These are phyloP conservation scores for Chrysoporthe cubensis DNA, from an alignment of 2,329 filamentous ascomycete species.

Conservation along the genomic window DNA sequence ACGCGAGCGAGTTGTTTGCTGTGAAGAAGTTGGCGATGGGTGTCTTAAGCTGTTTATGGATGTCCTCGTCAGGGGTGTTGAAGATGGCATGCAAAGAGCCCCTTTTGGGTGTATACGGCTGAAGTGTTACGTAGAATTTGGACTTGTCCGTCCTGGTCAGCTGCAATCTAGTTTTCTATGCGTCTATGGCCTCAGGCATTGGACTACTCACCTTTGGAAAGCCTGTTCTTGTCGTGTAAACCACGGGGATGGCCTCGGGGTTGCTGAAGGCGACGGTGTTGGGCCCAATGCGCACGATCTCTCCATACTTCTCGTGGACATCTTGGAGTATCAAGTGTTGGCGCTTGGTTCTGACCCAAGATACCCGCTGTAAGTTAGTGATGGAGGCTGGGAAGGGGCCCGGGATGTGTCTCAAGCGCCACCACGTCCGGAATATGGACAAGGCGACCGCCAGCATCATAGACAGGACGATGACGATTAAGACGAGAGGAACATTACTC, in stretches of 20 bases:
- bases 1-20: constrained; percentile 30
- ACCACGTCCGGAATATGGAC: constrained; percentile 20
- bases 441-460: background rate
- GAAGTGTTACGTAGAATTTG: constrained; percentile 35
- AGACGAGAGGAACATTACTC: too few species aligned
- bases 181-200: too few species aligned
- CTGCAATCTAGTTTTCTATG: too few species aligned
- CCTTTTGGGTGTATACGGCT: constrained; percentile 32
- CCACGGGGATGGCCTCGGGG: constrained; percentile 35
- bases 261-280: constrained; percentile 52
- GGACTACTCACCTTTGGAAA: constrained; percentile 32
- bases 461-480: background rate
- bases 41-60: constrained; percentile 36
- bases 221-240: constrained; percentile 32
- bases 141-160: too few species aligned
- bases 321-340: constrained; percentile 28
- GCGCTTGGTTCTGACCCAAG: constrained; percentile 31
- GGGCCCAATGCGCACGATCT: constrained; percentile 53
- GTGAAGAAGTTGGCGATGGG: constrained; percentile 36
- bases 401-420: constrained; percentile 32
- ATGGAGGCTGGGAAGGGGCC: constrained; percentile 32
- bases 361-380: constrained; percentile 29
- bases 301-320: constrained; percentile 50
- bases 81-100: constrained; percentile 35
- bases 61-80: constrained; percentile 36